phyloP scores from a whole-genome alignment of 1,284 basidiomycete species.

The Tilletia caries region DNA sequence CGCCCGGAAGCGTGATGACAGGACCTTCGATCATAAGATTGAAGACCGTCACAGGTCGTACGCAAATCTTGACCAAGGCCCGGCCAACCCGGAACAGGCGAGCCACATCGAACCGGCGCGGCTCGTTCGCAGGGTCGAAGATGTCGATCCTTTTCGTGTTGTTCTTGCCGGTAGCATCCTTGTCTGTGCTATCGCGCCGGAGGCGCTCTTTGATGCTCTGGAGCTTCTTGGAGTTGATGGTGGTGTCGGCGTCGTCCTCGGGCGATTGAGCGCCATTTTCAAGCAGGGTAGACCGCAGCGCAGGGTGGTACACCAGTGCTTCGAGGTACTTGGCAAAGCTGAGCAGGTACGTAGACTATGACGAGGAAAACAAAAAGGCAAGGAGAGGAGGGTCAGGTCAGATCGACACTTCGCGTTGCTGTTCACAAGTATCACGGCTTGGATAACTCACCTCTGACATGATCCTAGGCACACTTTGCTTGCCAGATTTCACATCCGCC shows the following conservation, averaged over 20 bases:
- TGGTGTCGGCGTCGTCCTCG: background rate
- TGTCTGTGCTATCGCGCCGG: background rate
- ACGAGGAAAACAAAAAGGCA: slow-evolving; percentile 15
- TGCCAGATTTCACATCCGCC: slow-evolving; percentile 30
- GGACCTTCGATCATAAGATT: slow-evolving; percentile 40
- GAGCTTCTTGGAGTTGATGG: background rate
- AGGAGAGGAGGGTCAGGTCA: background rate
- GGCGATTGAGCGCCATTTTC: background rate
- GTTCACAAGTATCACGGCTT: no score
- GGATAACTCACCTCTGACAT: slow-evolving; percentile 23
- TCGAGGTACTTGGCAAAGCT: slow-evolving; percentile 45
- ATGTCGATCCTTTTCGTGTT: background rate
- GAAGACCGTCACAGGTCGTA: slow-evolving; percentile 32
- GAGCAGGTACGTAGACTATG: slow-evolving; percentile 40
- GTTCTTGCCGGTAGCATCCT: background rate
- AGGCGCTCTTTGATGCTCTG: background rate
- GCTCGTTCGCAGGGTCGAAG: background rate
- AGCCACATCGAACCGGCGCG: slow-evolving; percentile 13
- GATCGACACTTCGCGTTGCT: background rate
- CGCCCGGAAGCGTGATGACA: slow-evolving; percentile 5
- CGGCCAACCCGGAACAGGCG: slow-evolving; percentile 36
- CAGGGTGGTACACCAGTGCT: slow-evolving; percentile 38
- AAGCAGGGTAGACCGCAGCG: slow-evolving; percentile 18
- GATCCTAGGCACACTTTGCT: slow-evolving; percentile 26
- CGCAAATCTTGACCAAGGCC: slow-evolving; percentile 37